phyloP scores from a whole-genome alignment of 805 yeast species.

The Lachancea cidri region DNA sequence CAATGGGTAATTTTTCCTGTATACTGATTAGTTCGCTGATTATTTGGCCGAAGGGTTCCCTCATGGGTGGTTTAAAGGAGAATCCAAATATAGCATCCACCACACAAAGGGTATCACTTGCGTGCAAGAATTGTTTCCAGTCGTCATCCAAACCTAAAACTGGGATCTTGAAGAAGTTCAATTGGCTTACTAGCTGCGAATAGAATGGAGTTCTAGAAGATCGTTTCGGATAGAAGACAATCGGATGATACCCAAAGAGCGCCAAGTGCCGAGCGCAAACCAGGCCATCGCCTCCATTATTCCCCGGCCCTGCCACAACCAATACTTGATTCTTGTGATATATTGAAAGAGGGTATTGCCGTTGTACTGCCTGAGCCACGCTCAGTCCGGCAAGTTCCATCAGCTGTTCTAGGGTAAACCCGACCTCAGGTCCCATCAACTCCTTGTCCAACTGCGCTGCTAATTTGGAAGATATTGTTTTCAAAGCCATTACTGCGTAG shows the following conservation, averaged over 20 bases:
- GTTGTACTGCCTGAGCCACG: constrained; percentile 81
- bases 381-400: constrained; percentile 97
- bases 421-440: constrained; percentile 72
- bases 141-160: constrained; percentile 42
- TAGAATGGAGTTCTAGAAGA: constrained; percentile 52
- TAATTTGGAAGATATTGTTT: constrained; percentile 40
- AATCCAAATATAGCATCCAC: constrained; percentile 91
- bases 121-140: constrained; percentile 28
- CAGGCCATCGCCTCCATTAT: constrained; percentile 93
- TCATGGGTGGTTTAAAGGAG: constrained; percentile 82
- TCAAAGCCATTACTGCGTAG: constrained; percentile 19
- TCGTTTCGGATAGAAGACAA: constrained; percentile 73
- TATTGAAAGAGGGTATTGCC: constrained; percentile 52
- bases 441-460: constrained; percentile 83
- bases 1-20: constrained; percentile 46
- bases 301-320: constrained; percentile 90
- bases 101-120: constrained; percentile 40
- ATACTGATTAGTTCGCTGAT: constrained; percentile 36
- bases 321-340: constrained; percentile 43
- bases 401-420: constrained; percentile 33
- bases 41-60: constrained; percentile 64
- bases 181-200: constrained; percentile 57
- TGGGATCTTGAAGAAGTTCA: constrained; percentile 57
- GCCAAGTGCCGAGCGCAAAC: constrained; percentile 91
- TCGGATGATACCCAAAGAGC: constrained; percentile 72